Evolutionary conservation across 352 stramenopile species (phyloP), one percentile per base, ranked within the genome.

Genomic region (Globisporangium abappressorium): DNA sequence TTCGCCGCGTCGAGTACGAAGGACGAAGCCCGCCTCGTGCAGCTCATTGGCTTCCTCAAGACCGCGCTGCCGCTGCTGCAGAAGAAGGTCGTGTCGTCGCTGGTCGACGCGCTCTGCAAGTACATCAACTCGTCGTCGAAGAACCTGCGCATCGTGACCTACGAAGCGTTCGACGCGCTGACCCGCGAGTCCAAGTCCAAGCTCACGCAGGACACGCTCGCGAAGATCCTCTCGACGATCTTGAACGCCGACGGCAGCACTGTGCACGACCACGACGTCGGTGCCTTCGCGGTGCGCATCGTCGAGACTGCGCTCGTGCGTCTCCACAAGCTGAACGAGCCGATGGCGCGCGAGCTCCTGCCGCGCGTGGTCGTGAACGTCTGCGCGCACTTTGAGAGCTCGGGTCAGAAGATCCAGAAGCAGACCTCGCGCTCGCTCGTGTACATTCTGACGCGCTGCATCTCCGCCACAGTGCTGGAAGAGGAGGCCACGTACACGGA

Each of bases 31-130:
- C 73, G 80, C 1, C 77, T 95, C 18, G 80, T 96, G 65, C 77
- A 88, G 70, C 81, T 95, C 62, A 80, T 95, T 30, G 84, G 80
- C 3, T 95, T 95, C 63, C 78, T 95, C 51, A 93, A 93, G 75
- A 64, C 80, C 22, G 84, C 81, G 46, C 73, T 95, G 59, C 88
- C 88, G 53, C 76, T 93, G 66, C 62, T 95, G 72, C 88, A 92
- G 73, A 79, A 79, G 64, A 92, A 94, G 69, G 86, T 95, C 12
- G 82, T 94, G 55, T 74, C 80, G 43, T 93, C 85, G 60, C 82
- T 95, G 2, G 81, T 92, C 24, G 82, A 90, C 2, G 77, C 81
- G 34, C 80, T 96, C 6, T 75, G 72, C 68, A 92, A 91, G 66
- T 92, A 90, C 65, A 54, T 93, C 28, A 79, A 89, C 57, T 85